Percentiles rank a stretch among this genome's conserved stretches.
Conservation (phyloP, 2,329 filamentous ascomycete genomes). For the Neonectria neomacrospora region DNA sequence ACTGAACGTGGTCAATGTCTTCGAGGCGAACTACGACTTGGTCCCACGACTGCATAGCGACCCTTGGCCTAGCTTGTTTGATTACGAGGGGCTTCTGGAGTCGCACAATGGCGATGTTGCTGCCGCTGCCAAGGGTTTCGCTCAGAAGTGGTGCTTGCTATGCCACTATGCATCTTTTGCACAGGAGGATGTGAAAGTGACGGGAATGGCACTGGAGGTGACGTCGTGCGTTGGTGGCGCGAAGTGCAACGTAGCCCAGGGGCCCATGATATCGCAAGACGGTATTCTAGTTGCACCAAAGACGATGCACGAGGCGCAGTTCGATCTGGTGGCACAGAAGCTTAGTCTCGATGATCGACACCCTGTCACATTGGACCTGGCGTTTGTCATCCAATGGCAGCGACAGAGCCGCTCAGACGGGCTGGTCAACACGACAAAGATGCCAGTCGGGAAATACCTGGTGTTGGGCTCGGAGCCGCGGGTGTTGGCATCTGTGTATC, state of each 20-base stretch:
- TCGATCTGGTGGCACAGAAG: constrained; percentile 81
- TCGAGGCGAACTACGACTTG: constrained; percentile 92
- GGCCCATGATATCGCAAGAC: constrained; percentile 51
- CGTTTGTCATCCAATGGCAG: constrained; percentile 81
- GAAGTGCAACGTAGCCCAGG: constrained; percentile 62
- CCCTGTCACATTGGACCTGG: constrained; percentile 78
- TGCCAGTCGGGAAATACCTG: constrained; percentile 82
- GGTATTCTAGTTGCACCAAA: constrained; percentile 69
- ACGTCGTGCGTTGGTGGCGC: constrained; percentile 71
- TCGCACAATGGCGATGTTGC: constrained; percentile 47
- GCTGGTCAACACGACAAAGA: constrained; percentile 69
- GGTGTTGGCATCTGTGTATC: constrained; percentile 73
- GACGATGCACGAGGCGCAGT: constrained; percentile 76
- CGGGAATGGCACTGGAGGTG: constrained; percentile 70
- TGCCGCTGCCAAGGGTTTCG: constrained; percentile 66
- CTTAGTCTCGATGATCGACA: constrained; percentile 83
- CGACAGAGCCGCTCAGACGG: constrained; percentile 57
- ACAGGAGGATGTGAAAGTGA: constrained; percentile 72
- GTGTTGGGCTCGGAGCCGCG: constrained; percentile 88
- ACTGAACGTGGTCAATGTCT: constrained; percentile 81
- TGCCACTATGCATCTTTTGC: constrained; percentile 83
- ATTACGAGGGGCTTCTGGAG: constrained; percentile 61
- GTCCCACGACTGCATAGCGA: constrained; percentile 80
- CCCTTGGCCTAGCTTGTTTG: constrained; percentile 90
- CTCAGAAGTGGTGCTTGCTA: constrained; percentile 83